Evolutionary conservation across 2,329 filamentous ascomycete genomes (phyloP), one percentile per base, ranked within the genome.

Genomic region (Lecanicillium sp.): DNA sequence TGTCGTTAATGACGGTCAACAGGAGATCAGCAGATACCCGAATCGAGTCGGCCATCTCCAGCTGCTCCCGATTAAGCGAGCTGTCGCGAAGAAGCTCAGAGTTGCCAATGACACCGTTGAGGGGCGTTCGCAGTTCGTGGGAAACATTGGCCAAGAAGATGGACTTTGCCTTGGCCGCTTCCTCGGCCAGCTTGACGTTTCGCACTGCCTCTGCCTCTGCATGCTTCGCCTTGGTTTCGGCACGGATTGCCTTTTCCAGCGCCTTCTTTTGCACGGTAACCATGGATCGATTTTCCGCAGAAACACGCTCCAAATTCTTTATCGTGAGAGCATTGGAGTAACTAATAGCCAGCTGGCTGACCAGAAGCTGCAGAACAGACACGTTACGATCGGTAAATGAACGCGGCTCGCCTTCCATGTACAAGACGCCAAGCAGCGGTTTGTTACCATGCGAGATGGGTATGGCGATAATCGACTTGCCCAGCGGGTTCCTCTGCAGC

Each of bases 1-100:
- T 95, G 54, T 97, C 90, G 54, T 96, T 96, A 64, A 96, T 96
- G 34, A 96, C 87, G 0, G 88, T 92, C 18, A 96, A 69, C 12
- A 96, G 65, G 13, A 92, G 79, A 55, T 96, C 88, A 0, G 87
- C 87, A 35, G 86, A 94, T 22, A 89, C 74, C 36, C 87, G 79
- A 39, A 94, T 92, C 13, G 87, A 90, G 54, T 94, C 87, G 4
- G 86, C 84, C 69, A 88, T 92, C 48, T 94, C 87, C 22, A 80
- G 71, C 58, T 94, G 86, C 46, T 94, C 86, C 42, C 71, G 74
- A 47, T 84, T 79, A 38, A 94, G 66, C 17, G 74, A 66, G 50
- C 84, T 89, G 53, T 92, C 87, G 34, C 85, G 72, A 7, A 94
- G 62, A 13, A 94, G 73, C 57, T 94, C 87, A 10, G 83, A 85